Evolutionary conservation across 1,139 yeast species (phyloP).

Genomic region (Zygosaccharomyces pseudobailii): DNA sequence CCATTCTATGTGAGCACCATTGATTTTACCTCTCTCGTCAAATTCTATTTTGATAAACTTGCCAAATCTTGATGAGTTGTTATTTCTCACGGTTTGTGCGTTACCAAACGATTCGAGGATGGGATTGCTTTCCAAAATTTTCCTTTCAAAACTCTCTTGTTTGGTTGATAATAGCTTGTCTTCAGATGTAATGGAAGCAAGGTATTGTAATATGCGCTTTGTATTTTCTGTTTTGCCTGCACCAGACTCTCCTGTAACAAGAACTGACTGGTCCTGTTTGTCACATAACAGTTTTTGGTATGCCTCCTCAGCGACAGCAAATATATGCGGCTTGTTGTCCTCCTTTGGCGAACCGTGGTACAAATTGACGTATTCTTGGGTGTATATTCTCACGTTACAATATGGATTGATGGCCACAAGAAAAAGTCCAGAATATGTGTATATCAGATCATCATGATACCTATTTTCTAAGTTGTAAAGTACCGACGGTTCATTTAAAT

Average conservation of each 20-base stretch:
- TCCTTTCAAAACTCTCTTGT: constrained; percentile 58
- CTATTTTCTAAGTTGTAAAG: constrained; percentile 74
- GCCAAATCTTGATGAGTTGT: constrained; percentile 95
- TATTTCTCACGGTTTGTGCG: constrained; percentile 90
- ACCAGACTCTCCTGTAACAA: constrained; percentile 98
- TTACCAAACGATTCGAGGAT: constrained; percentile 95
- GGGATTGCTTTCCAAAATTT: constrained; percentile 91
- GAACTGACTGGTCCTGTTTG: constrained; percentile 75
- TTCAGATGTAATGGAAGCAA: constrained; percentile 65
- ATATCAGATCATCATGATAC: constrained; percentile 73
- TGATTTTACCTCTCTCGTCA: constrained; percentile 55
- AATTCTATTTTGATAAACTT: constrained; percentile 90
- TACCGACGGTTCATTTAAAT: constrained; percentile 91
- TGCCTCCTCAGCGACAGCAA: constrained; percentile 86
- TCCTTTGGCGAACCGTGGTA: constrained; percentile 43
- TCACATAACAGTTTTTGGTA: constrained; percentile 69
- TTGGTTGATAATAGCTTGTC: constrained; percentile 19
- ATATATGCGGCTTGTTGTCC: constrained; percentile 78
- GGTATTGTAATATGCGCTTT: constrained; percentile 88
- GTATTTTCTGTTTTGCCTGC: constrained; percentile 98
- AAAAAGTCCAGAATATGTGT: constrained; percentile 79
- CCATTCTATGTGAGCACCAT: constrained; percentile 93
- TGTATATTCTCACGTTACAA: constrained; percentile 70
- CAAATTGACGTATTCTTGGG: constrained; percentile 48
- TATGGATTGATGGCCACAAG: constrained; percentile 96